Evolutionary conservation across 2,329 filamentous ascomycete species (phyloP).

Genomic region (Graphilbum ipis-grandicollis): DNA sequence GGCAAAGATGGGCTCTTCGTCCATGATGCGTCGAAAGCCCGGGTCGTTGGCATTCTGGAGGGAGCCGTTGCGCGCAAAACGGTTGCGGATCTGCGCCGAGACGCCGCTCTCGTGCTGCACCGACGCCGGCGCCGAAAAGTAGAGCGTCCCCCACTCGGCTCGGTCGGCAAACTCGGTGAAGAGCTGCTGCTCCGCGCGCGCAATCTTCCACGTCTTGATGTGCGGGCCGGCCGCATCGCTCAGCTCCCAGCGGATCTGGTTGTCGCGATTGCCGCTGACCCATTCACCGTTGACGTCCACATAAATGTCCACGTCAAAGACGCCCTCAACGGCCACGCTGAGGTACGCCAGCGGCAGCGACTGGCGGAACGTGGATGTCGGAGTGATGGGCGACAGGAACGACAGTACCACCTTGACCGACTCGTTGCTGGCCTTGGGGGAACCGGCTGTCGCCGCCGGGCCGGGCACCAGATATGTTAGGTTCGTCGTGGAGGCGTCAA

Average conservation of each 20-base stretch:
- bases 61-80: conserved; percentile 50
- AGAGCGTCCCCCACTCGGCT: conserved; percentile 68
- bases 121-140: conserved; percentile 55
- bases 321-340: conserved; percentile 50
- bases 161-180: conserved; percentile 59
- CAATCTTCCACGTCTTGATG: conserved; percentile 51
- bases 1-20: conserved; percentile 66
- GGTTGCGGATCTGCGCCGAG: conserved; percentile 44
- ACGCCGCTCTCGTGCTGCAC: conserved; percentile 55
- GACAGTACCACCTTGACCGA: conserved; percentile 25
- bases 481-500: conserved; percentile 11
- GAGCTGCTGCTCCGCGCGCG: conserved; percentile 43
- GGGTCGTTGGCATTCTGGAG: conserved; percentile 37
- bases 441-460: conserved; percentile 3
- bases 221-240: conserved; percentile 15
- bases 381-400: conserved; percentile 62
- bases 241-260: conserved; percentile 53
- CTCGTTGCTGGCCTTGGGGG: conserved; percentile 7
- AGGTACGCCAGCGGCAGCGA: conserved; percentile 71
- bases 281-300: conserved; percentile 60
- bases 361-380: conserved; percentile 63
- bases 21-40: conserved; percentile 49
- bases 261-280: conserved; percentile 60
- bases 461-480: conserved; percentile 25
- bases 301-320: conserved; percentile 46